phyloP scores from a whole-genome alignment of 2,329 filamentous ascomycete genomes.

The Trichoderma sp. region DNA sequence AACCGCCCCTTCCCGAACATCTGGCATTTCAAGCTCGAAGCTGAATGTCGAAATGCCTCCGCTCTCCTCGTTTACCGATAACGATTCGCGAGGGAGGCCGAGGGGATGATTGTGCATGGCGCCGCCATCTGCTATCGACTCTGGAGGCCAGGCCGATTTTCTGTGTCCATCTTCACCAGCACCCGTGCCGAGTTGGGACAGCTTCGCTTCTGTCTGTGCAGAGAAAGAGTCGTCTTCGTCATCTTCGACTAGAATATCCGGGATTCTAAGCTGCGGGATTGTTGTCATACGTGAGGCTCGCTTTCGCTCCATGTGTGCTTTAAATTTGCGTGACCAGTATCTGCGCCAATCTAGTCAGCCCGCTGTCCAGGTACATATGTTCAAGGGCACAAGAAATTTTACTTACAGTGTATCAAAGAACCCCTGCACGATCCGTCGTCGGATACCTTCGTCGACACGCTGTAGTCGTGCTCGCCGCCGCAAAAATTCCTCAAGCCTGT shows the following conservation, averaged over 20 bases:
- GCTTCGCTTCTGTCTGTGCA: slow-evolving; percentile 14
- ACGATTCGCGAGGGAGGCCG: slow-evolving; percentile 50
- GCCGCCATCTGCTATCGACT: slow-evolving; percentile 39
- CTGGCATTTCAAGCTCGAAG: slow-evolving; percentile 53
- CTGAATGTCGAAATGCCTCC: slow-evolving; percentile 56
- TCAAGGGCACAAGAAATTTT: background rate
- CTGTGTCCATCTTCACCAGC: slow-evolving; percentile 14
- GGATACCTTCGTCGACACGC: slow-evolving; percentile 90
- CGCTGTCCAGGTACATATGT: background rate
- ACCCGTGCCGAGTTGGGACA: background rate
- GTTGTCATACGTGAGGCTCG: slow-evolving; percentile 71
- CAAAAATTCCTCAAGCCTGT: slow-evolving; percentile 86
- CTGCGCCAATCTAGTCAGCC: slow-evolving; percentile 36
- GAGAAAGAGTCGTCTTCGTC: slow-evolving; percentile 42
- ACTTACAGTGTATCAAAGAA: slow-evolving; percentile 89
- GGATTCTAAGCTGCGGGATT: slow-evolving; percentile 77
- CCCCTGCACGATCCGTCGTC: slow-evolving; percentile 82
- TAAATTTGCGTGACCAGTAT: slow-evolving; percentile 82
- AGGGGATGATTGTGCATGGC: slow-evolving; percentile 46
- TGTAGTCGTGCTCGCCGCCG: slow-evolving; percentile 86
- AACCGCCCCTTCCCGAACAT: slow-evolving; percentile 27
- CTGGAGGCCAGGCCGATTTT: slow-evolving; percentile 33
- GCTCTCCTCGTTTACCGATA: slow-evolving; percentile 38
- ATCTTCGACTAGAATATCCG: slow-evolving; percentile 87
- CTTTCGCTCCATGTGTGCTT: slow-evolving; percentile 69